Evolutionary conservation across 2,329 filamentous ascomycete genomes (phyloP).

Genomic region (Colletotrichum sidae): DNA sequence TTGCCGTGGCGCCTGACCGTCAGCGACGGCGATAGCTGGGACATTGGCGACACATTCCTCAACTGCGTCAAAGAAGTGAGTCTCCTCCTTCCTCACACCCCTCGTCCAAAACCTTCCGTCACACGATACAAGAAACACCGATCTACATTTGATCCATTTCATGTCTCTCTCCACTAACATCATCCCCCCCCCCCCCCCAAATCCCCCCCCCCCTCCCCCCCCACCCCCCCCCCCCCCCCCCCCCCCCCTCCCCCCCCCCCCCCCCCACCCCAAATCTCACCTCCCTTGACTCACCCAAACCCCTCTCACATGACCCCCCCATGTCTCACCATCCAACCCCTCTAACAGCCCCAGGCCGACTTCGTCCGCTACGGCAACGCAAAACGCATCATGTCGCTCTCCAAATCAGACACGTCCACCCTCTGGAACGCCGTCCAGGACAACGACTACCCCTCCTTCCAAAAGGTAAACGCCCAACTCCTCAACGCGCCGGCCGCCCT

Average conservation of each 20-base stretch:
- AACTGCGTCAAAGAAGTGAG: constrained; percentile 73
- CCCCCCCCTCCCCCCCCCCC: not conserved
- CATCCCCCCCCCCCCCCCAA: not conserved
- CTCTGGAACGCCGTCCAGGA: constrained; percentile 85
- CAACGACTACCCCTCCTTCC: constrained; percentile 80
- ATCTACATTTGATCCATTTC: not conserved
- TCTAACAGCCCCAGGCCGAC: constrained; percentile 67
- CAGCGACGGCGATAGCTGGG: constrained; percentile 66
- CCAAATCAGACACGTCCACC: constrained; percentile 83
- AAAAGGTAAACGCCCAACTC: constrained; percentile 79
- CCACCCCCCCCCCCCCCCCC: not conserved
- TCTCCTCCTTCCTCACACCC: not conserved
- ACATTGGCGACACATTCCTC: constrained; percentile 71
- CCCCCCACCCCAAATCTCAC: not conserved
- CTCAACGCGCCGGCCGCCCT: constrained; percentile 81
- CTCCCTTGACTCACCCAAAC: not conserved
- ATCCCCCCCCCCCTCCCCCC: not conserved
- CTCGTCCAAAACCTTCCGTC: not conserved
- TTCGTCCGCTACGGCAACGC: constrained; percentile 89
- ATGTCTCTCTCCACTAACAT: not conserved
- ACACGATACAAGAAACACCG: too few relatives aligned
- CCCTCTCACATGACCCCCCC: not conserved
- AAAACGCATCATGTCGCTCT: constrained; percentile 89
- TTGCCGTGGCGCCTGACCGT: constrained; percentile 68
- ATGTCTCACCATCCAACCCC: constrained; percentile 11